Base-by-base conservation (phyloP, 2,329 filamentous ascomycete genomes). In the Dothiorella sarmentorum region DNA sequence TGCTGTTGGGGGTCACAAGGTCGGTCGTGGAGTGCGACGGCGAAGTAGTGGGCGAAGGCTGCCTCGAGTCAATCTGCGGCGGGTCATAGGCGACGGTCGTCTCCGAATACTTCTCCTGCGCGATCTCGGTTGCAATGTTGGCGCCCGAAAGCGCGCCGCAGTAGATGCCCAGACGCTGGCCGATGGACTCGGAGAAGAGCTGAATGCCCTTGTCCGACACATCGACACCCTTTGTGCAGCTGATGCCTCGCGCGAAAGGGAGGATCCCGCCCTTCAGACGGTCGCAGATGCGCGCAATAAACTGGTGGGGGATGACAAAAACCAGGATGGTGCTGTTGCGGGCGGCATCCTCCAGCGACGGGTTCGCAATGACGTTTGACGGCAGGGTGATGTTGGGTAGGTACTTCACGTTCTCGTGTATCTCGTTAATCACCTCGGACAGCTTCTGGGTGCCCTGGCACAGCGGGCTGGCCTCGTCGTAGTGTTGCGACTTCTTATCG, bases 331-430 rank as follows among this genome's bases (percentile, higher is more conserved):
- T 90, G 24, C 92, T 89, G 73, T 89, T 85, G 69, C 86, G 85
- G 70, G 94, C 93, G 17, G 94, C 84, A 61, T 92, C 89, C 62
- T 84, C 78, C 58, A 95, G 79, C 26, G 90, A 89, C 17, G 91
- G 88, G 73, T 94, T 94, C 66, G 91, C 91, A 66, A 92, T 75
- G 59, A 96, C 78, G 73, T 99, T 99, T 61, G 80, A 68, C 3
- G 94, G 94, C 2, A 99, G 84, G 29, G 82, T 78, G 70, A 99
- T 89, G 67, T 85, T 85, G n/a, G 93, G 91, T 9, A 99, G 88
- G 78, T 99, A 99, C 77, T 97, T 99, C 78, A 96, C 82, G 75
- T 99, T 99, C 79, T 99, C 94, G 78, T 97, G 92, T 69, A 89
- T 78, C 43, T 82, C 83, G 80, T 99, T 99, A 84, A 99, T 96